Conservation (phyloP, 768 basidiomycete genomes). For the Phaeolepiota aurea region DNA sequence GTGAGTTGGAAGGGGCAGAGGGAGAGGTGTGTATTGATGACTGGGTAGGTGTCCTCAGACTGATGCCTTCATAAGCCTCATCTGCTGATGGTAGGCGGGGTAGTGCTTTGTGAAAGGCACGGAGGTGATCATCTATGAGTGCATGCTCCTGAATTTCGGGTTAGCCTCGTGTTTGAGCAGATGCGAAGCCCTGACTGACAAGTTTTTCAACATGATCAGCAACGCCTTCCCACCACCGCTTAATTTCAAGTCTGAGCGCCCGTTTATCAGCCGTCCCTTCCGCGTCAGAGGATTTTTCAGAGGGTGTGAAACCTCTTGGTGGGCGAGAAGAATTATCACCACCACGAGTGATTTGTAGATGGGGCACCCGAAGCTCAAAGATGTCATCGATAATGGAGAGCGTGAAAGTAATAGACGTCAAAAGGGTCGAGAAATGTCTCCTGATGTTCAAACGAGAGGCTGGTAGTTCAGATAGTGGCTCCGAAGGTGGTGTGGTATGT, state of each 20-base stretch:
- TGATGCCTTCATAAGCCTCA: constrained; percentile 36
- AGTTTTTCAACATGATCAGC: constrained; percentile 53
- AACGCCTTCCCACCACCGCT: constrained; percentile 58
- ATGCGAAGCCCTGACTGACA: constrained; percentile 23
- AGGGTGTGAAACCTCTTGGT: not conserved
- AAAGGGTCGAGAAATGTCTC: constrained; percentile 23
- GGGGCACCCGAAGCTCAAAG: constrained; percentile 53
- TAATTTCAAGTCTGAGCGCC: constrained; percentile 50
- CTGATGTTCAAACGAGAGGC: constrained; percentile 31
- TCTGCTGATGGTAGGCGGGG: constrained; percentile 54
- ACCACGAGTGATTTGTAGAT: constrained; percentile 42
- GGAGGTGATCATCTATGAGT: constrained; percentile 18
- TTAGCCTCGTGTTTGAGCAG: not conserved
- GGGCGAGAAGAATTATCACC: constrained; percentile 8
- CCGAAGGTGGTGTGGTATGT: constrained; percentile 30
- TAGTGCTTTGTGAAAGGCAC: constrained; percentile 34
- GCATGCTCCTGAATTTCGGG: constrained; percentile 32
- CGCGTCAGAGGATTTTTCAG: constrained; percentile 1
- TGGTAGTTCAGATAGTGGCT: constrained; percentile 15
- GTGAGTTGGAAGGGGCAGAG: constrained; percentile 6
- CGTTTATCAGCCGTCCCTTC: constrained; percentile 34
- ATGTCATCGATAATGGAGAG: constrained; percentile 42
- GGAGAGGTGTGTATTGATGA: constrained; percentile 7
- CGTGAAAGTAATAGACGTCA: constrained; percentile 32
- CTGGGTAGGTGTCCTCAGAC: constrained; percentile 8